phyloP scores from a whole-genome alignment of 371 early-diverging fungal genomes.

The Lichtheimia corymbifera region DNA sequence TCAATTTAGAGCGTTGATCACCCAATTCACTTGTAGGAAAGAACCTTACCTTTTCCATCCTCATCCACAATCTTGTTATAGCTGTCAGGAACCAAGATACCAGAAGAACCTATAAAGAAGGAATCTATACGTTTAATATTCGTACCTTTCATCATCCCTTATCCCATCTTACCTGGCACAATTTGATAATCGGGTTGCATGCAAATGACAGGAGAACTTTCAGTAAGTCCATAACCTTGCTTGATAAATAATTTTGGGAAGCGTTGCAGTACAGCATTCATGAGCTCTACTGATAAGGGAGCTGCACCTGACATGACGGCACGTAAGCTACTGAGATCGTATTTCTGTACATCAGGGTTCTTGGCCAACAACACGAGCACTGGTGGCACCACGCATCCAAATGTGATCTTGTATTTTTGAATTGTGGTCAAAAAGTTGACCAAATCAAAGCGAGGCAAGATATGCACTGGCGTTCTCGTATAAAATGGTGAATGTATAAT shows the following conservation, averaged over 20 bases:
- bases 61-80: slow-evolving; percentile 69
- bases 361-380: slow-evolving; percentile 67
- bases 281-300: slow-evolving; percentile 67
- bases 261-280: slow-evolving; percentile 34
- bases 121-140: too few species aligned
- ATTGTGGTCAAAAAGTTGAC: slow-evolving; percentile 55
- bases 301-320: slow-evolving; percentile 78
- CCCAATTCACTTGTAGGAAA: not conserved
- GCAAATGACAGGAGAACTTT: slow-evolving; percentile 45
- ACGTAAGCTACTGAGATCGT: slow-evolving; percentile 65
- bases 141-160: too few species aligned
- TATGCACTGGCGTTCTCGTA: slow-evolving; percentile 42
- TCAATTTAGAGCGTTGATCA: not conserved
- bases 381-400: slow-evolving; percentile 77
- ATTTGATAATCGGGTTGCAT: slow-evolving; percentile 11
- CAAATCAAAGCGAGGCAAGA: slow-evolving; percentile 72
- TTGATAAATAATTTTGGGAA: slow-evolving; percentile 45
- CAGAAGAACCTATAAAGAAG: slow-evolving; percentile 61
- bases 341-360: slow-evolving; percentile 62
- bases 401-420: slow-evolving; percentile 57
- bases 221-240: slow-evolving; percentile 68
- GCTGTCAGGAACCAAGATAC: slow-evolving; percentile 67
- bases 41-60: slow-evolving; percentile 40
- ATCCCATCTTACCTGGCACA: too few species aligned
- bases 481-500: slow-evolving; percentile 31